Percentiles rank a stretch among this genome's conserved stretches.
Evolutionary conservation across 306 rosid species (phyloP).

Genomic region (Quercus aquifolioides): DNA sequence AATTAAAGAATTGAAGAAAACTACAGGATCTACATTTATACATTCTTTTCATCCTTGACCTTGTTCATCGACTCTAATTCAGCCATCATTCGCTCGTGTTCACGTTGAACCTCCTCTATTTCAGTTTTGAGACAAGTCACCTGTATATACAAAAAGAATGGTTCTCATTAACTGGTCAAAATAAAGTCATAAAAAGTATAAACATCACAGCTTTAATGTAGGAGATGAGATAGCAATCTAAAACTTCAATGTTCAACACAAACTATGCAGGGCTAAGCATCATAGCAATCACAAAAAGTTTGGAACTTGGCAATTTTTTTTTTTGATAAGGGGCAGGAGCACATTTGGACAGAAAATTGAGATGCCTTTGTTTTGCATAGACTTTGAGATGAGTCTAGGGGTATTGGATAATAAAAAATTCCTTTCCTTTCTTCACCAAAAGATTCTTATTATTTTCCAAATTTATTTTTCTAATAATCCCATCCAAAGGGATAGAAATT

Average conservation of each 20-base stretch:
- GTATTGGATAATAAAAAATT: not conserved
- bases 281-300: not conserved
- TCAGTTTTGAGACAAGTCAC: conserved; percentile 47
- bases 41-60: conserved; percentile 39
- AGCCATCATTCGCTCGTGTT: conserved; percentile 41
- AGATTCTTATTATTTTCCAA: not conserved
- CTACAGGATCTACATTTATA: conserved; percentile 19
- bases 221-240: not conserved
- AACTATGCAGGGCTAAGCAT: not conserved
- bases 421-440: not conserved
- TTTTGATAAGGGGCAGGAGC: not conserved
- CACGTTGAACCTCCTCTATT: conserved; percentile 34
- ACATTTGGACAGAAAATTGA: not conserved
- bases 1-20: conserved; percentile 14
- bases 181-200: not conserved
- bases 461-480: not conserved
- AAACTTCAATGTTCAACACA: not conserved
- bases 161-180: conserved; percentile 2
- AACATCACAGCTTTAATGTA: not conserved
- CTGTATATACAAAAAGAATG: conserved; percentile 38
- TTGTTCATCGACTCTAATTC: conserved; percentile 33
- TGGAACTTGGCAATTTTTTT: not conserved
- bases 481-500: not conserved
- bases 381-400: not conserved
- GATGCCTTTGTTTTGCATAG: not conserved